These are phyloP conservation scores for Triticum turgidum DNA, from an alignment of 176 grass and related monocot species.

Conservation along the genomic window DNA sequence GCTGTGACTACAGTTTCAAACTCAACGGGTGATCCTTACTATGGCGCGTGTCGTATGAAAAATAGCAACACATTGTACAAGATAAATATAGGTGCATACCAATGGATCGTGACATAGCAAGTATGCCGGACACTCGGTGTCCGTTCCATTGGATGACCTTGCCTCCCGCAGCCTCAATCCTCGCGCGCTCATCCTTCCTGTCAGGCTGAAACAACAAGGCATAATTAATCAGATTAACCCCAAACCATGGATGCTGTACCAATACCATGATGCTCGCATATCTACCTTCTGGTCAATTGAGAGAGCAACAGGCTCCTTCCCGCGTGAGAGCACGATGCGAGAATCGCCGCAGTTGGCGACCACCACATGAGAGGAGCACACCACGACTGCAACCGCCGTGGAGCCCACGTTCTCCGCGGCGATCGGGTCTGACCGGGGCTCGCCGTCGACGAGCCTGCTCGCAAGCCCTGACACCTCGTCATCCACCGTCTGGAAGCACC, in stretches of 20 bases:
- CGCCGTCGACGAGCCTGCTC: constrained; percentile 19
- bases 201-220: constrained; percentile 54
- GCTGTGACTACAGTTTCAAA: not conserved
- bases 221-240: not conserved
- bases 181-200: constrained; percentile 56
- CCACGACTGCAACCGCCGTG: constrained; percentile 47
- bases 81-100: constrained; percentile 44
- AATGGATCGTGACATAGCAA: constrained; percentile 76
- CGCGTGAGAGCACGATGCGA: constrained; percentile 54
- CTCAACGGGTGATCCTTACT: not conserved
- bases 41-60: not conserved
- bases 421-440: constrained; percentile 20
- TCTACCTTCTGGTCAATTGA: constrained; percentile 82
- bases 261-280: not conserved
- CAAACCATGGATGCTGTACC: not conserved
- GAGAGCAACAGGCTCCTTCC: constrained; percentile 52
- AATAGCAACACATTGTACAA: not conserved
- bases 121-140: constrained; percentile 67
- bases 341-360: constrained; percentile 77
- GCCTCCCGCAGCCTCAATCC: constrained; percentile 65
- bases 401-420: constrained; percentile 65
- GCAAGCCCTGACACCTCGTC: constrained; percentile 57
- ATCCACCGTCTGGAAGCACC: constrained; percentile 60
- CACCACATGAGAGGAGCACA: constrained; percentile 65
- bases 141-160: constrained; percentile 77